Evolutionary conservation across 805 yeast species (phyloP), one percentile per base, ranked within the genome.

Genomic region (Zygosaccharomyces gambellarensis): DNA sequence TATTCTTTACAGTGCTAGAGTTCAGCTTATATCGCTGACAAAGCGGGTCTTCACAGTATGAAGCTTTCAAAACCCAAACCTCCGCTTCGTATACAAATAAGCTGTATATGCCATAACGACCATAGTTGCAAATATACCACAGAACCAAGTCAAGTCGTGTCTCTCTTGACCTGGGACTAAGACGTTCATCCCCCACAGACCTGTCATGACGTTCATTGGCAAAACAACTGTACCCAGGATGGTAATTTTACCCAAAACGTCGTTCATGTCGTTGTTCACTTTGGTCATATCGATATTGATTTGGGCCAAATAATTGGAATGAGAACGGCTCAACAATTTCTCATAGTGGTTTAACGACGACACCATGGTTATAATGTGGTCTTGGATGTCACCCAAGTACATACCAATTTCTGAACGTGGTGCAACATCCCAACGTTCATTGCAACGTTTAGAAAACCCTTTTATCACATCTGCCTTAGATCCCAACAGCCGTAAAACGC

Each of bases 111-210:
- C 80, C 56, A 79, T 70, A 1, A 70, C 21, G 10, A 73, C 49
- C 83, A 80, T 78, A 14, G 74, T 69, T 0, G 61, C 50, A 6
- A 74, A 61, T 27, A 80, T 80, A 22, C 76, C 65, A 62, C 77
- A 80, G 63, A 87, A 86, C 94, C 94, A 86, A 2, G 65, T 58
- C 53, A 86, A 66, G 5, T 81, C 76, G n/a, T 76, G 78, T 6
- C 70, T 68, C 25, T 75, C 78, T 65, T 92, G 98, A 0, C 99
- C 99, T 0, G 99, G 99, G 31, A 94, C 99, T 9, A 88, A 61
- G 56, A 94, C 95, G 71, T 94, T 94, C 99, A 94, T 94, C 49
- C 99, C 99, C 98, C 98, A 94, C 42, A 94, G 71, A 19, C 99
- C 99, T 0, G 99, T 94, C 21, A 94, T 85, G 48, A 94, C 88